Evolutionary conservation across 2,329 filamentous ascomycete genomes (phyloP).

Genomic region (Penicillium glabrum): DNA sequence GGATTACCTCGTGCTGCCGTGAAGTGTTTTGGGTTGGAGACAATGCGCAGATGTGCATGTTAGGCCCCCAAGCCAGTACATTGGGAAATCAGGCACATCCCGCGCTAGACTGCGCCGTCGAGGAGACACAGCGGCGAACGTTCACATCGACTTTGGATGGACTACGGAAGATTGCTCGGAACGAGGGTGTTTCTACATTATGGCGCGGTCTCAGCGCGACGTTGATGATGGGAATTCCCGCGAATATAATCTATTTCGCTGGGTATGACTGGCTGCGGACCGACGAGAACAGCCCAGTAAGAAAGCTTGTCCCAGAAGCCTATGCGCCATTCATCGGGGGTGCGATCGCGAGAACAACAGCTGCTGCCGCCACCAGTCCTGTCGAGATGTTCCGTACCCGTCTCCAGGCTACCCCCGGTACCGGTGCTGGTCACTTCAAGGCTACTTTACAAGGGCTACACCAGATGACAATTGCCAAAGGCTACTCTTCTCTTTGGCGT

Average conservation of each 20-base stretch:
- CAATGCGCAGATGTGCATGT: conserved; percentile 76
- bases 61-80: conserved; percentile 48
- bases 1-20: conserved; percentile 90
- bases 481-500: conserved; percentile 83
- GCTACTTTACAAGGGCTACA: conserved; percentile 74
- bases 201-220: conserved; percentile 96
- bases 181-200: conserved; percentile 81
- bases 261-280: conserved; percentile 93
- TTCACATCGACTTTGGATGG: conserved; percentile 93
- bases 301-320: conserved; percentile 61
- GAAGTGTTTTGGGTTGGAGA: conserved; percentile 97
- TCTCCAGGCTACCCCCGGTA: conserved; percentile 72
- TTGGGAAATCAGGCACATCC: conserved; percentile 44
- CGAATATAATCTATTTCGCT: conserved; percentile 97
- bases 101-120: conserved; percentile 74
- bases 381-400: conserved; percentile 93
- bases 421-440: conserved; percentile 66
- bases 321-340: conserved; percentile 81
- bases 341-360: conserved; percentile 71
- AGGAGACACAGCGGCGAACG: conserved; percentile 78
- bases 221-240: conserved; percentile 87
- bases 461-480: conserved; percentile 75
- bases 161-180: conserved; percentile 87
- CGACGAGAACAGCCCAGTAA: conserved; percentile 70
- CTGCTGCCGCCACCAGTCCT: conserved; percentile 80